Base-by-base conservation (phyloP, 2,329 filamentous ascomycete species). In the Mycosphaerella arachidis region DNA sequence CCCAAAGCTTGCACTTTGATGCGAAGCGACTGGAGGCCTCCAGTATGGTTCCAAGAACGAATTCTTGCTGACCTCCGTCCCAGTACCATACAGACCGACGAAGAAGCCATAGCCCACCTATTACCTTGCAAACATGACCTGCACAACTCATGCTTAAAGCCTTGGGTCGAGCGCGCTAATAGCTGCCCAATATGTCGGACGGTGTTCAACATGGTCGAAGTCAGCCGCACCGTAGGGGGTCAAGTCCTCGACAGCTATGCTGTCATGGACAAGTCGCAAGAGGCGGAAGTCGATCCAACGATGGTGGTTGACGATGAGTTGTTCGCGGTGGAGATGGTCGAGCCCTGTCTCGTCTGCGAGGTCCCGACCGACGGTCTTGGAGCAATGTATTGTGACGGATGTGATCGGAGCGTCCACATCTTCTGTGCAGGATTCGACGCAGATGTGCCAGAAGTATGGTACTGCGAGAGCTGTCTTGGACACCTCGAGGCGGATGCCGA, bases 171-270 rank as follows among this genome's bases (percentile, higher is more conserved):
- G 77, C 89, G 95, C 75, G 93, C 94, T 65, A 99, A 97, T 77
- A 97, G 92, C 73, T 99, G 94, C 76, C 94, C 94, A 50, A 96
- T 99, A 75, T 99, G 94, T 77, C 90, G 94, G 67, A 89, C 91
- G 70, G 86, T 84, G 64, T 97, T 99, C 79, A 93, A 97, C 76
- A 79, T 88, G 69, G 92, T 99, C 66, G 86, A 94, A 73, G 86
- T 99, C 63, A 89, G 89, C 75, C 86, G 89, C 71, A 85, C 83
- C 67, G 78, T 92, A 70, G 89, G 91, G 81, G 85, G 84, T 6
- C 75, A 79, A 2, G 79, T 84, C 8, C 68, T 82, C 35, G 84
- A 84, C 29, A 84, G 83, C 20, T 88, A 87, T 72, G 71, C 78
- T 48, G 89, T 94, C 64, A 82, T 91, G 74, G 89, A 93, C 74